Evolutionary conservation across 148 eudicot species (phyloP).

Genomic region (Dianthus caryophyllus): DNA sequence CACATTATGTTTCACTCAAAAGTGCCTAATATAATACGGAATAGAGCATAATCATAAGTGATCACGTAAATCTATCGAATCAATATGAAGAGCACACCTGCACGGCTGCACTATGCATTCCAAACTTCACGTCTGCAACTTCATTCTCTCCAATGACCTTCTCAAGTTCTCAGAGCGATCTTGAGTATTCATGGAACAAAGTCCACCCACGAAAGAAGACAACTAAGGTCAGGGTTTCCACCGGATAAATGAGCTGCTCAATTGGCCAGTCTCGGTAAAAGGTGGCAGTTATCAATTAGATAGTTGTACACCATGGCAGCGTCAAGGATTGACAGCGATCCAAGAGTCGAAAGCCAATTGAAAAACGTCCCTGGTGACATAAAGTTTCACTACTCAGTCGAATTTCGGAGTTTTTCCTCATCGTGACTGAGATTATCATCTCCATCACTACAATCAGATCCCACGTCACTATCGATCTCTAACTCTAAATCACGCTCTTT

Average conservation of each 20-base stretch:
- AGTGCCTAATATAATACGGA: not conserved
- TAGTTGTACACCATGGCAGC: not conserved
- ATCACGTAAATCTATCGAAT: not conserved
- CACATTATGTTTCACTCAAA: not conserved
- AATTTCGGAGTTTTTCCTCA: conserved; percentile 11
- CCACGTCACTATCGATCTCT: conserved; percentile 31
- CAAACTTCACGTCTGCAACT: not conserved
- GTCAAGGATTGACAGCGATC: not conserved
- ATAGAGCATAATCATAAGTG: not conserved
- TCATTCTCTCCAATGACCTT: not conserved
- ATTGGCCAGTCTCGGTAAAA: not conserved
- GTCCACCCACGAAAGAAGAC: not conserved
- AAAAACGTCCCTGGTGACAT: not conserved
- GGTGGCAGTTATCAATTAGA: not conserved
- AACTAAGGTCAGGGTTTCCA: not conserved
- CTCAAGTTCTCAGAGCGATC: not conserved
- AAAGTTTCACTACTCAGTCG: conserved; percentile 8
- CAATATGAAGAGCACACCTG: not conserved
- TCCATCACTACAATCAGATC: conserved; percentile 36
- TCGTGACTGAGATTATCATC: conserved; percentile 25
- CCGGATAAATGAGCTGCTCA: not conserved
- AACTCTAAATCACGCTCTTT: conserved; percentile 21
- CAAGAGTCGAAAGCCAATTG: conserved; percentile 2
- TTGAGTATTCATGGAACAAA: not conserved
- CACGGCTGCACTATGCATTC: not conserved